Percentiles rank a stretch among this genome's conserved stretches.
Conservation (phyloP, 805 yeast genomes). For the Ogataea minuta region DNA sequence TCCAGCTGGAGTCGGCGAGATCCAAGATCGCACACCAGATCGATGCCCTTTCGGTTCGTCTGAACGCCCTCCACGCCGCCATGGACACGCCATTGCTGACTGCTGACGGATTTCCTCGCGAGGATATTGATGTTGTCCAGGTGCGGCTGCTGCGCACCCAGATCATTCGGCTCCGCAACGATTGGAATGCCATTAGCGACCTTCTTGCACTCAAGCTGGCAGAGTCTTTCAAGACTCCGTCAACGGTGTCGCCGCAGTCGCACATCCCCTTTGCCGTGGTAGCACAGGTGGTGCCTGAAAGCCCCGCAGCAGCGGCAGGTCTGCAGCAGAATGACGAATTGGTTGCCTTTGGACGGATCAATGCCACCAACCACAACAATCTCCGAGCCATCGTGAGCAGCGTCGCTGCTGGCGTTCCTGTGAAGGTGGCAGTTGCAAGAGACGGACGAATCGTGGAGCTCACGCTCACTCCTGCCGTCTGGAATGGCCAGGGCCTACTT, state of each 20-base stretch:
- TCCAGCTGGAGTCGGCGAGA: constrained; percentile 34
- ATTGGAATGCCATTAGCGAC: constrained; percentile 49
- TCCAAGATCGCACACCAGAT: constrained; percentile 42
- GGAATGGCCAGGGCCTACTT: constrained; percentile 68
- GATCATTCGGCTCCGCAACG: constrained; percentile 70
- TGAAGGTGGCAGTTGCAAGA: constrained; percentile 25
- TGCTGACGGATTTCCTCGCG: constrained; percentile 80
- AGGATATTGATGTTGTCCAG: constrained; percentile 76
- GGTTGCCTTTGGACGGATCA: constrained; percentile 50
- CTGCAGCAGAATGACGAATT: constrained; percentile 54
- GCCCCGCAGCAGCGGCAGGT: constrained; percentile 60
- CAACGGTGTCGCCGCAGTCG: constrained; percentile 11
- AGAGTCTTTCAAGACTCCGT: constrained; percentile 30
- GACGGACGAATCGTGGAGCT: constrained; percentile 24
- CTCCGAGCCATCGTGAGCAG: constrained; percentile 43
- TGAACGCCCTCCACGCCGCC: constrained; percentile 38
- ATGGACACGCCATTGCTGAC: constrained; percentile 67
- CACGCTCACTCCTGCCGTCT: constrained; percentile 47
- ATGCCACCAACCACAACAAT: constrained; percentile 50
- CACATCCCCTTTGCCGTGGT: constrained; percentile 56
- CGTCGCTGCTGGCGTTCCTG: constrained; percentile 5
- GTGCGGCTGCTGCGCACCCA: constrained; percentile 60
- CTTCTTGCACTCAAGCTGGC: constrained; percentile 47
- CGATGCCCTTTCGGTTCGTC: constrained; percentile 39
- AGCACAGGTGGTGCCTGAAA: constrained; percentile 43